phyloP scores from a whole-genome alignment of 148 eudicot species.

The Oxyria digyna region DNA sequence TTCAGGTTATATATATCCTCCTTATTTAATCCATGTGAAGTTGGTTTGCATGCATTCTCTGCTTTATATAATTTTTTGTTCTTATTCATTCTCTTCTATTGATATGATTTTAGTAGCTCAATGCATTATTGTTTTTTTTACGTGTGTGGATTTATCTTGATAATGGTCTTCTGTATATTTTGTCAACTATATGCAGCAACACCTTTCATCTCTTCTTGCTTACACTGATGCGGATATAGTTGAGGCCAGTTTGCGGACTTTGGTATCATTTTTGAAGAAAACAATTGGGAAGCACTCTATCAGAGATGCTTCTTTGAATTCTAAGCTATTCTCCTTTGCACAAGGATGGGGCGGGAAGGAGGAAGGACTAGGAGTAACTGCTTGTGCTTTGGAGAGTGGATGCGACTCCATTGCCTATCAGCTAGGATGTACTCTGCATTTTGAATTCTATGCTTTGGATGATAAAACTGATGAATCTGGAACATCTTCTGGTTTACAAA shows the following conservation, averaged over 20 bases:
- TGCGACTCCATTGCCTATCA: conserved; percentile 50
- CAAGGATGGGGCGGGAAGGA: conserved; percentile 99
- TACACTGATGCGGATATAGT: conserved; percentile 85
- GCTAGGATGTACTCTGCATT: conserved; percentile 81
- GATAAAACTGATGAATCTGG: conserved; percentile 28
- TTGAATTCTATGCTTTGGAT: conserved; percentile 69
- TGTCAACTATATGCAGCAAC: conserved; percentile 42
- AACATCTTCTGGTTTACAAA: conserved; percentile 50
- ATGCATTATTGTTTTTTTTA: neutral
- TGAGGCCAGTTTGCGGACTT: conserved; percentile 86
- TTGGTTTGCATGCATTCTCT: conserved; percentile 4
- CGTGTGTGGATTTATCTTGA: neutral
- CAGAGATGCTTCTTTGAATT: conserved; percentile 66
- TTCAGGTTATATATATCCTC: neutral
- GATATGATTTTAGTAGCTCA: neutral
- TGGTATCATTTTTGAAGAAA: conserved; percentile 83
- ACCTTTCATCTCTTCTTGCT: conserved; percentile 81
- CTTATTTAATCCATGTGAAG: neutral
- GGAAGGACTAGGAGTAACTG: conserved; percentile 89
- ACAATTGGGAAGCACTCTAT: conserved; percentile 70
- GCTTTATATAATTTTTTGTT: neutral
- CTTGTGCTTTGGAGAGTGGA: conserved; percentile 71
- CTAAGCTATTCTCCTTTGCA: conserved; percentile 78
- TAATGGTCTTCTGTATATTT: conserved; percentile 4
- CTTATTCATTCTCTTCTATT: neutral